Base-by-base conservation (phyloP, 208 protist genomes). In the Novymonas esmeraldas region DNA sequence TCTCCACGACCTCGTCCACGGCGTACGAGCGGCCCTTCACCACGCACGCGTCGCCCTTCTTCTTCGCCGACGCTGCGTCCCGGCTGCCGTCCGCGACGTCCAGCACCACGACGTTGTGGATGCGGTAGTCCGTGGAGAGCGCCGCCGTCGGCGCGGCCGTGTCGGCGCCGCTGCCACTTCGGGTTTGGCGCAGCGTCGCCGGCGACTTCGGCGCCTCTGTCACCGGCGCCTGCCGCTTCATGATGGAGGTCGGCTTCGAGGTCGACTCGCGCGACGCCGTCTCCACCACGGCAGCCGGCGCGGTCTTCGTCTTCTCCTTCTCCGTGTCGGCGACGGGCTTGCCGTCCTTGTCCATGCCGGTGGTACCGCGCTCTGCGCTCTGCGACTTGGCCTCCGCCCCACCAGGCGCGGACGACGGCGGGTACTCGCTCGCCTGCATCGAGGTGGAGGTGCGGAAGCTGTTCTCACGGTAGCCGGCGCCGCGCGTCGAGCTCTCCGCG, bases 1-100 rank as follows among this genome's bases (percentile, higher is more conserved):
- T 85, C 26, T 64, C 61, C 7, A 84, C 58, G 41, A 77, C 76
- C 56, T 86, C 79, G 18, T 66, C 59, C 34, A 86, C 69, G n/a
- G 56, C 6, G 57, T 70, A 70, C 29, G 56, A 64, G 34, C 50
- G 69, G 38, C 70, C 70, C 26, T 65, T 54, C 54, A 76, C 28
- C 62, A 76, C 70, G 42, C 70, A 76, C 3, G 63, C 24, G 38
- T 64, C 56, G 11, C 34, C 57, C 42, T 70, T 58, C 56, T 63
- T 70, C 2, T 61, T 76, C 38, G 70, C 62, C 16, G 41, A 48
- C 5, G 38, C 48, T n/a, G n/a, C n/a, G n/a, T n/a, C n/a, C 6
- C 62, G 33, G 46, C 39, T 44, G 18, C 10, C 38, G 18, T 38
- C 50, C 5, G 42, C n/a, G 10, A 52, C 46, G 56, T 69, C 55